Conservation (phyloP, 2,329 filamentous ascomycete genomes). For the Neonectria neomacrospora region DNA sequence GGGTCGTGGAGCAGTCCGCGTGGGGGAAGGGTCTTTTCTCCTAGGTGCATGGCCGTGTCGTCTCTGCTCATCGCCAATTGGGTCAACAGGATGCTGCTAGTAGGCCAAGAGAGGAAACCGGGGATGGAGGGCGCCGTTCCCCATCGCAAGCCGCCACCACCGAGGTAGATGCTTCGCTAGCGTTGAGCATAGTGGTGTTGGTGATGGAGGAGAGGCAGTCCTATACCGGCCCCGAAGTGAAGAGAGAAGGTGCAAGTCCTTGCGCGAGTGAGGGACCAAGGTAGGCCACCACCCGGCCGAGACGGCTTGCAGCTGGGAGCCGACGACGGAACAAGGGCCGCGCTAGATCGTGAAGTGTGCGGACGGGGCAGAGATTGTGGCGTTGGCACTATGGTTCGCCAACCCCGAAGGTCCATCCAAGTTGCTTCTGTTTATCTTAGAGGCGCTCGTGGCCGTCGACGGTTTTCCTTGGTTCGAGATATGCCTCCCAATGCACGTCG, state of each 20-base stretch:
- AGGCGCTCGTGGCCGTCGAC: conserved; percentile 12
- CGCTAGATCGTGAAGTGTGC: conserved; percentile 5
- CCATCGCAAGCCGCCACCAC: conserved; percentile 25
- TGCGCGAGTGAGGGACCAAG: not conserved
- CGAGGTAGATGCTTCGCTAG: conserved; percentile 19
- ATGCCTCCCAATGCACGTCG: conserved; percentile 23
- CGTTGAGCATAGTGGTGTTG: not conserved
- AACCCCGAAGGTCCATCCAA: conserved; percentile 28
- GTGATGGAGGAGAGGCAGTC: conserved; percentile 1
- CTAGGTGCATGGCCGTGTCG: conserved; percentile 2
- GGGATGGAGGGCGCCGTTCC: conserved; percentile 23
- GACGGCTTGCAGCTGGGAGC: not conserved
- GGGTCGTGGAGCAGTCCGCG: conserved; percentile 28
- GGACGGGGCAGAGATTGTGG: conserved; percentile 19
- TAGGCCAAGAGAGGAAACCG: conserved; percentile 5
- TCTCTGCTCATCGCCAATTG: conserved; percentile 18
- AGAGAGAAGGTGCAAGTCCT: not conserved
- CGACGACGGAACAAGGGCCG: not conserved
- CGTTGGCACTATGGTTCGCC: conserved; percentile 14
- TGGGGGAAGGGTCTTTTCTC: conserved; percentile 33
- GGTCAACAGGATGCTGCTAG: not conserved
- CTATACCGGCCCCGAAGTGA: not conserved
- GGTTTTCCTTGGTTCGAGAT: conserved; percentile 25
- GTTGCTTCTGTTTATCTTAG: conserved; percentile 35
- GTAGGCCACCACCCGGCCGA: conserved; percentile 10